Percentiles rank a stretch among this genome's conserved stretches.
phyloP scores from a whole-genome alignment of 2,329 filamentous ascomycete species.

The Fonsecaea multimorphosa region DNA sequence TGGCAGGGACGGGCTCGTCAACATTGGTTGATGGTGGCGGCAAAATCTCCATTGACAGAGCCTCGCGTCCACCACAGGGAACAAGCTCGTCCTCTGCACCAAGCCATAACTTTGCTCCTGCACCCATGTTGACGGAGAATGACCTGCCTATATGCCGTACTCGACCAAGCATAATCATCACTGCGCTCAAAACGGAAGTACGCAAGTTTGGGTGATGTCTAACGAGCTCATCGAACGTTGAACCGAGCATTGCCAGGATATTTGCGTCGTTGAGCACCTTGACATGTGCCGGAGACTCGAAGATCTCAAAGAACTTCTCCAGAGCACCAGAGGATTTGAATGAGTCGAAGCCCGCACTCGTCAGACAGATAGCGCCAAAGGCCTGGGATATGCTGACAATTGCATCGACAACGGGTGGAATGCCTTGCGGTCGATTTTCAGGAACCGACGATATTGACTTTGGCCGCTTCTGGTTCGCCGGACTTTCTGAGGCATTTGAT shows the following conservation, averaged over 20 bases:
- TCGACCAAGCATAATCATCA: constrained; percentile 85
- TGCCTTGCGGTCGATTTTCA: constrained; percentile 65
- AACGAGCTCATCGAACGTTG: constrained; percentile 89
- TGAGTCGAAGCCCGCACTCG: constrained; percentile 82
- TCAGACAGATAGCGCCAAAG: constrained; percentile 92
- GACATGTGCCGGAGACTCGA: constrained; percentile 88
- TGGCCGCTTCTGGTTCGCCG: constrained; percentile 47
- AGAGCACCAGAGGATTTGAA: constrained; percentile 83
- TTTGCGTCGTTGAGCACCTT: constrained; percentile 81
- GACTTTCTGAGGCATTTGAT: constrained; percentile 46
- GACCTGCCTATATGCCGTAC: constrained; percentile 75
- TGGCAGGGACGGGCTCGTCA: constrained; percentile 25
- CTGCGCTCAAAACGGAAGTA: constrained; percentile 78
- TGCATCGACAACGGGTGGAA: constrained; percentile 85
- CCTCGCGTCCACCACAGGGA: constrained; percentile 60
- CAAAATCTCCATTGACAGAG: constrained; percentile 35
- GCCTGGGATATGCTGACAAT: constrained; percentile 85
- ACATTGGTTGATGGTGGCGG: constrained; percentile 17
- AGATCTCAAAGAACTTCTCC: constrained; percentile 92
- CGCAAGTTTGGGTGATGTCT: constrained; percentile 89
- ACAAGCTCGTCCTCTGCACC: constrained; percentile 58
- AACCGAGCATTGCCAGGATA: constrained; percentile 75
- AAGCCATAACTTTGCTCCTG: constrained; percentile 79
- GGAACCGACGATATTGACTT: constrained; percentile 43
- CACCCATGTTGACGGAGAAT: constrained; percentile 71